A percentile compares a stretch with the other conserved stretches of the same genome.
phyloP scores from a whole-genome alignment of 441 rosid species.

The Populus trichocarpa region DNA sequence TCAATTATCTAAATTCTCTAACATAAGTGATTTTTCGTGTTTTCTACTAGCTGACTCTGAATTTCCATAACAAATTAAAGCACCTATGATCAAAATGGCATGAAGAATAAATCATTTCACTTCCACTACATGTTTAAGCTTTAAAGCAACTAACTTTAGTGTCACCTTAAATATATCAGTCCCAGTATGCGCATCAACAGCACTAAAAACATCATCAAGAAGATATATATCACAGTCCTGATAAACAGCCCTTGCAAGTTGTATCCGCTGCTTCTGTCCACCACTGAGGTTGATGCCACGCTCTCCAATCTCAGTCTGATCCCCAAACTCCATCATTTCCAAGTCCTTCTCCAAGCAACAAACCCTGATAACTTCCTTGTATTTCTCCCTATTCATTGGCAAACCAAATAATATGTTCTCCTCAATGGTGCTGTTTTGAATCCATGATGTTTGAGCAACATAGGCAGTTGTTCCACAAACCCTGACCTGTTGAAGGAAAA shows the following conservation, averaged over 20 bases:
- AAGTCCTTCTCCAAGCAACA: conserved; percentile 83
- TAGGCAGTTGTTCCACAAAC: conserved; percentile 81
- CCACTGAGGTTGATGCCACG: conserved; percentile 96
- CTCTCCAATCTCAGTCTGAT: conserved; percentile 96
- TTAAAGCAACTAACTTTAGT: not conserved
- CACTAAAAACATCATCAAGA: conserved; percentile 94
- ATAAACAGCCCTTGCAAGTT: conserved; percentile 92
- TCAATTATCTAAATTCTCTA: not conserved
- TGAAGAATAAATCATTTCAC: not conserved
- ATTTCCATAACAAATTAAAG: not conserved
- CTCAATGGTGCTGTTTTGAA: conserved; percentile 81
- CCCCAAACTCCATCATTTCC: conserved; percentile 93
- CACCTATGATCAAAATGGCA: not conserved
- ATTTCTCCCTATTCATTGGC: conserved; percentile 61
- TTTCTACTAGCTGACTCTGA: not conserved
- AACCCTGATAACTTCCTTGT: conserved; percentile 61
- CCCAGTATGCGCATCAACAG: conserved; percentile 97
- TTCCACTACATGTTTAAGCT: not conserved
- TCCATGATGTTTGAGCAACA: conserved; percentile 97
- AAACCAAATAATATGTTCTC: conserved; percentile 85
- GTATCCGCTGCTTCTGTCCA: conserved; percentile 95
- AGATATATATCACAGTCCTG: conserved; percentile 88
- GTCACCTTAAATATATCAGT: conserved; percentile 85
- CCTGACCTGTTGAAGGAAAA: conserved; percentile 45
- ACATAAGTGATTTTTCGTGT: not conserved